phyloP scores from a whole-genome alignment of 805 yeast species.

The Pichia rugopelliculosa region DNA sequence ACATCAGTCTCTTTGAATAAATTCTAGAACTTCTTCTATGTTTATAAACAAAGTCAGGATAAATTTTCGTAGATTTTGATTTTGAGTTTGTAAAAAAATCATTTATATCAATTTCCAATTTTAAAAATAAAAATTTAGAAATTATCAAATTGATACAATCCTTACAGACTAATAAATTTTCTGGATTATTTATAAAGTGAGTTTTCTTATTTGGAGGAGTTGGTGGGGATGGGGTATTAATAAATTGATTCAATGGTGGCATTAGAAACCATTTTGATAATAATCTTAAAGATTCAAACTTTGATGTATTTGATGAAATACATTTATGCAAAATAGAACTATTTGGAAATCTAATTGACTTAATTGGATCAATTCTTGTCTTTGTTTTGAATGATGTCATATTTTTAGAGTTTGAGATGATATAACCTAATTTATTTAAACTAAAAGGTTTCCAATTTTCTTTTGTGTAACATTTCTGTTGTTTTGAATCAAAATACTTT shows the following conservation, averaged over 20 bases:
- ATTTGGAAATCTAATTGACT: constrained; percentile 24
- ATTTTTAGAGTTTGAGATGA: constrained; percentile 2
- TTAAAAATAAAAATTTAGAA: constrained; percentile 25
- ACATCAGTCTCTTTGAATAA: constrained; percentile 3
- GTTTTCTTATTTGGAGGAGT: constrained; percentile 25
- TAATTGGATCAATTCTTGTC: constrained; percentile 5
- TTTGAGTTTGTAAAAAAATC: constrained; percentile 12
- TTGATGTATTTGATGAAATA: constrained; percentile 21
- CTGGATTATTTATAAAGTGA: constrained; percentile 25
- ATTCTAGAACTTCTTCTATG: constrained; percentile 21
- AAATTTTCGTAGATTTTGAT: constrained; percentile 1
- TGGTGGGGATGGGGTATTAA: constrained; percentile 28
- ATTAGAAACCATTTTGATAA: constrained; percentile 31
- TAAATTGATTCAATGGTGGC: constrained; percentile 30
- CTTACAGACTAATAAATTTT: constrained; percentile 27
- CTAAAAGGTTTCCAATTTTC: constrained; percentile 25
- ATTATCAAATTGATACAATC: constrained; percentile 23
- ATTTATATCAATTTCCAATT: constrained; percentile 25
- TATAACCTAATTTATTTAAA: constrained; percentile 25
- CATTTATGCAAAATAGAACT: constrained; percentile 25
- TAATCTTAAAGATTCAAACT: constrained; percentile 21
- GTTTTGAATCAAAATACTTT: constrained; percentile 21
- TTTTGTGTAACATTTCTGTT: constrained; percentile 8
- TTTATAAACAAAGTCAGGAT: constrained; percentile 26
- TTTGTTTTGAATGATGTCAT: constrained; percentile 5